phyloP scores from a whole-genome alignment of 768 basidiomycete genomes.

The Lactarius psammicola region DNA sequence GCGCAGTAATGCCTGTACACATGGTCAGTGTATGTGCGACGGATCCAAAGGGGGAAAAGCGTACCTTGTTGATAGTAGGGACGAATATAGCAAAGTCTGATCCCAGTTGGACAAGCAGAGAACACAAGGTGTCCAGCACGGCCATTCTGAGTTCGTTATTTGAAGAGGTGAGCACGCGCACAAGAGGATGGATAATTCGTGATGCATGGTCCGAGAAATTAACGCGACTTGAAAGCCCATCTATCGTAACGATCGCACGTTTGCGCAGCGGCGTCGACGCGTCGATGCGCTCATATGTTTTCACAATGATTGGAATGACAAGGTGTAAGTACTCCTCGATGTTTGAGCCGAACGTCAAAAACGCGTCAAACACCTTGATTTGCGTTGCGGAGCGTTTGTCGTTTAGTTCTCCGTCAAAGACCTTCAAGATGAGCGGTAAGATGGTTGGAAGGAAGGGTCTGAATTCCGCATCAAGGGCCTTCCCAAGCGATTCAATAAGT shows the following conservation, averaged over 20 bases:
- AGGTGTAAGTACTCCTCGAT: conserved; percentile 98
- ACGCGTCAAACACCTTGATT: conserved; percentile 91
- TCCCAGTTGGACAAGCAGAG: conserved; percentile 88
- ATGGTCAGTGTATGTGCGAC: conserved; percentile 15
- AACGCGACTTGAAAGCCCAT: conserved; percentile 84
- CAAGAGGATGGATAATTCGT: conserved; percentile 92
- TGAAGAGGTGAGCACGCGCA: conserved; percentile 73
- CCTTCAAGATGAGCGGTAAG: conserved; percentile 83
- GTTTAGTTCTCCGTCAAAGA: conserved; percentile 83
- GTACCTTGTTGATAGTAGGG: conserved; percentile 93
- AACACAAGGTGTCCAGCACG: conserved; percentile 92
- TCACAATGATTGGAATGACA: conserved; percentile 91
- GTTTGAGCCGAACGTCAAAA: conserved; percentile 92
- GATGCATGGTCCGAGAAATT: conserved; percentile 99
- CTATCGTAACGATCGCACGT: conserved; percentile 87
- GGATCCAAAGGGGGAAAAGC: conserved; percentile 17
- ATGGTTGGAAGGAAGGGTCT: conserved; percentile 92
- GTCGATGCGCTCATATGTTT: conserved; percentile 82
- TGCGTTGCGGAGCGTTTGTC: conserved; percentile 78
- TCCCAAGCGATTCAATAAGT: conserved; percentile 88
- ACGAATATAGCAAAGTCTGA: conserved; percentile 98
- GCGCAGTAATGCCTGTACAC: conserved; percentile 63
- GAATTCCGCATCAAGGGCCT: conserved; percentile 94
- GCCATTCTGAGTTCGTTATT: conserved; percentile 79
- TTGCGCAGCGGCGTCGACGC: conserved; percentile 74